Base-by-base conservation (phyloP, 1,284 basidiomycete species). In the Chalciporus sp. region DNA sequence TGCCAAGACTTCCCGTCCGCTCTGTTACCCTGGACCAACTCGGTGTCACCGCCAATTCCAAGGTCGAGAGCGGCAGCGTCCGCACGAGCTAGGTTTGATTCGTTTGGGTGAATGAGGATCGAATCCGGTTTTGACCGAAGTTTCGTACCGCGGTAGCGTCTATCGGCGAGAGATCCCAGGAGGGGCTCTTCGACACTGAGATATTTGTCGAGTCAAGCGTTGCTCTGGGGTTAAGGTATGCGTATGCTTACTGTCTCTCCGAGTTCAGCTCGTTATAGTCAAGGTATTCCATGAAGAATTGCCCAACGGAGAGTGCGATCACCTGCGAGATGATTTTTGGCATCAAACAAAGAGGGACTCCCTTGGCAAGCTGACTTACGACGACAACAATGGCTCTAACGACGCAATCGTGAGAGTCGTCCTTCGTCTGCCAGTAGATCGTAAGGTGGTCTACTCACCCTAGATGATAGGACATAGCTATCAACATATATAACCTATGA, bases 391-490 rank as follows among this genome's bases (percentile, higher is more conserved):
- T 77, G n/a, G 85, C 67, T 44, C 85, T 86, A 33, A 39, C 42
- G 41, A 11, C 19, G 2, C 6, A 5, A 49, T 64, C 52, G 62
- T 5, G 49, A 37, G n/a, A n/a, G 20, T 29, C 35, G 5, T 9
- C 23, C 45, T 44, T 37, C 31, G 35, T 37, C 6, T 23, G 45
- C 8, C 28, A 48, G 2, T 16, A 12, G 8, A 31, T 23, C 23
- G 23, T 23, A 23, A 23, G 23, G 23, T 31, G 42, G 35, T 26
- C 31, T 29, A 66, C 86, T 71, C 63, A 88, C 85, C 83, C 80
- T 26, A 82, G 55, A 53, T 86, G 81, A 59, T 85, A 82, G 20
- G 84, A 80, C 86, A 88, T 88, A 14, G 82, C 78, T 53, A 85
- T 72, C 16, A 90, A 76, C 86, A 90, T 88, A 64, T 89, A 89